Evolutionary conservation across 2,329 filamentous ascomycete species (phyloP).

Genomic region (Alternaria sp.): DNA sequence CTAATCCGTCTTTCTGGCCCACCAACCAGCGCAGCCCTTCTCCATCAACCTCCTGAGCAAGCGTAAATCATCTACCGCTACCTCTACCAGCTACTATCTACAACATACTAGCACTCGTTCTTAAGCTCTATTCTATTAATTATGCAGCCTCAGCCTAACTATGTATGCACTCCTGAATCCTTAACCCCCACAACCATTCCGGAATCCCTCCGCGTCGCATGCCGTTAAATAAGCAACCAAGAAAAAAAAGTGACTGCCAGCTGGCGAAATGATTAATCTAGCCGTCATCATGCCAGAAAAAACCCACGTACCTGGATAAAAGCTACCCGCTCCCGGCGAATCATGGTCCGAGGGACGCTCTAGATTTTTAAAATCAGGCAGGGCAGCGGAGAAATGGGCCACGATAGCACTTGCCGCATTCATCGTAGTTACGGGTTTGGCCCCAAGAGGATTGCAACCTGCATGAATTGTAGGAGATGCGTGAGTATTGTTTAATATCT

Average conservation of each 20-base stretch:
- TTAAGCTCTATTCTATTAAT: not conserved
- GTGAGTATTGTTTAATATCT: too few species aligned
- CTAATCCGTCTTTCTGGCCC: constrained; percentile 12
- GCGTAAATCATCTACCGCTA: not conserved
- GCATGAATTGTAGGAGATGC: too few species aligned
- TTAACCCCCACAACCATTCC: not conserved
- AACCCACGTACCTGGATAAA: constrained; percentile 16
- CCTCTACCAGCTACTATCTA: not conserved
- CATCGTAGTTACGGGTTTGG: not conserved
- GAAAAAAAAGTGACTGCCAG: constrained; percentile 13
- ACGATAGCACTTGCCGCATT: constrained; percentile 18
- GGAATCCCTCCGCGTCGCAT: constrained; percentile 14
- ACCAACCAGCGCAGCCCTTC: not conserved
- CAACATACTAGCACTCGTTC: not conserved
- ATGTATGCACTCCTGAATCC: constrained; percentile 25
- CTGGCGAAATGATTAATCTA: constrained; percentile 17
- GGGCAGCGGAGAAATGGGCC: constrained; percentile 9
- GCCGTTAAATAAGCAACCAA: constrained; percentile 13
- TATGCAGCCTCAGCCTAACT: not conserved
- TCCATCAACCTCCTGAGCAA: constrained; percentile 22
- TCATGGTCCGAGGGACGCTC: not conserved
- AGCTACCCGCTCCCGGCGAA: constrained; percentile 12
- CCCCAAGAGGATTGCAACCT: constrained; percentile 4
- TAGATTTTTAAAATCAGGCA: not conserved
- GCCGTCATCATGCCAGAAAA: constrained; percentile 18